phyloP scores from a whole-genome alignment of 306 rosid species.

The Corylus avellana region DNA sequence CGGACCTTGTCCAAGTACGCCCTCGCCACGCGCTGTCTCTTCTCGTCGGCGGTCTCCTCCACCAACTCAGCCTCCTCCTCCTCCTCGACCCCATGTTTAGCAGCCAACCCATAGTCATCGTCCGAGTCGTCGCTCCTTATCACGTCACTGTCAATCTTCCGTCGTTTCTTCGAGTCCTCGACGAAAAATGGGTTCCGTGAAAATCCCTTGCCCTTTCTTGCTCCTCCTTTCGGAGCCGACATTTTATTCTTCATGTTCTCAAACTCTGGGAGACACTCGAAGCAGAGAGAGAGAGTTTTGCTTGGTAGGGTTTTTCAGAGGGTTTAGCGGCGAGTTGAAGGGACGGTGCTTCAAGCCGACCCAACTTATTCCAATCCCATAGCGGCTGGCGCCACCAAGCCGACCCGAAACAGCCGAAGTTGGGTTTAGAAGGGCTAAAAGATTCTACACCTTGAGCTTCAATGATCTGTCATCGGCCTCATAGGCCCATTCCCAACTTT shows the following conservation, averaged over 20 bases:
- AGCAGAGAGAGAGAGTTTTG: not conserved
- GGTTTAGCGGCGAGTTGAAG: too few relatives aligned
- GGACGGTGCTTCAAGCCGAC: too few relatives aligned
- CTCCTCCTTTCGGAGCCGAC: conserved; percentile 25
- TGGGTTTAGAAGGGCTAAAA: too few relatives aligned
- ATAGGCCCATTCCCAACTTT: too few relatives aligned
- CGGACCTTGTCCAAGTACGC: conserved; percentile 49
- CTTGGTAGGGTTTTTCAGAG: not conserved
- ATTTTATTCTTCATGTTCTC: conserved; percentile 46
- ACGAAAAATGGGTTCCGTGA: conserved; percentile 59
- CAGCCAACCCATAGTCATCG: conserved; percentile 45
- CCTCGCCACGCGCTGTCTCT: conserved; percentile 60
- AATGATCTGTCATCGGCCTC: too few relatives aligned
- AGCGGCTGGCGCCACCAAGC: too few relatives aligned
- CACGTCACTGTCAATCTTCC: conserved; percentile 45
- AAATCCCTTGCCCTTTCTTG: conserved; percentile 30
- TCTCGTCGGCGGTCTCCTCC: conserved; percentile 72
- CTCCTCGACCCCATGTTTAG: conserved; percentile 10
- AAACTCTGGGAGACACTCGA: not conserved
- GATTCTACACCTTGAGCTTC: too few relatives aligned
- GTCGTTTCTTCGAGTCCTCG: conserved; percentile 57
- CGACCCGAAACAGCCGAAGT: too few relatives aligned
- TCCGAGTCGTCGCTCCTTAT: conserved; percentile 66
- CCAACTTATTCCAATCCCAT: too few relatives aligned
- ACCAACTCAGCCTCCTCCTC: conserved; percentile 24